A percentile compares a stretch with the other conserved stretches of the same genome.
Evolutionary conservation across 495 filamentous ascomycete species (phyloP).

Genomic region (Penicillium odoratum): DNA sequence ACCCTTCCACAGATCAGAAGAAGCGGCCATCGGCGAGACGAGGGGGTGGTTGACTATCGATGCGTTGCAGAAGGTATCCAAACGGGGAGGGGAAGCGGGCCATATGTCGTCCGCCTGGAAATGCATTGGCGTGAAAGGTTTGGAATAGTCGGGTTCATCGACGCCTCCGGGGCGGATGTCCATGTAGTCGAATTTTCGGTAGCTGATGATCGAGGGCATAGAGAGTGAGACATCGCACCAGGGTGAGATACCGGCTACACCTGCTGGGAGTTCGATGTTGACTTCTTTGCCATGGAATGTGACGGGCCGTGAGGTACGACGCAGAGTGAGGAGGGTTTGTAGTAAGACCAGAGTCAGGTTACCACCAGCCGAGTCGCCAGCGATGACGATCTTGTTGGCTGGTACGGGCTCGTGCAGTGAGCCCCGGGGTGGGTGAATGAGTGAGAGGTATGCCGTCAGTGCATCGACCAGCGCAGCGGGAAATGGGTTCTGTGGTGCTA

Average conservation of each 20-base stretch:
- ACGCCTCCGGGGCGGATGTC: constrained; percentile 7
- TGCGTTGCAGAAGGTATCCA: constrained; percentile 67
- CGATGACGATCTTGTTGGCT: constrained; percentile 70
- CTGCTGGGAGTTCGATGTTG: constrained; percentile 67
- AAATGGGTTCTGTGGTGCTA: constrained; percentile 83
- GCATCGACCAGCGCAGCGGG: constrained; percentile 81
- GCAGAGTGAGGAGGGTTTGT: constrained; percentile 71
- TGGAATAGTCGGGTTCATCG: constrained; percentile 28
- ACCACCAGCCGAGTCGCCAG: constrained; percentile 88
- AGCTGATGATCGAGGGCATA: constrained; percentile 65
- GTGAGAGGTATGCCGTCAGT: constrained; percentile 76
- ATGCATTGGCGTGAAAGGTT: constrained; percentile 23
- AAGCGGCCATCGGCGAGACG: constrained; percentile 63
- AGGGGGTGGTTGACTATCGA: constrained; percentile 69
- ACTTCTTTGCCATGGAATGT: constrained; percentile 65
- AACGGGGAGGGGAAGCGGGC: constrained; percentile 69
- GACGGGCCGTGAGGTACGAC: constrained; percentile 52
- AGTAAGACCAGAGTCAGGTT: constrained; percentile 71
- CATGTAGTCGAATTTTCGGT: constrained; percentile 75
- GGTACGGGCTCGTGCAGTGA: constrained; percentile 70
- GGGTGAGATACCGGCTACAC: constrained; percentile 61
- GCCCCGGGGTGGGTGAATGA: constrained; percentile 75
- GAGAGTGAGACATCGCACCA: constrained; percentile 79
- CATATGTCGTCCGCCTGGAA: constrained; percentile 61
- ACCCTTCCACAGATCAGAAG: constrained; percentile 60